Base-by-base conservation (phyloP, 441 rosid genomes). In the Gossypium laxum region DNA sequence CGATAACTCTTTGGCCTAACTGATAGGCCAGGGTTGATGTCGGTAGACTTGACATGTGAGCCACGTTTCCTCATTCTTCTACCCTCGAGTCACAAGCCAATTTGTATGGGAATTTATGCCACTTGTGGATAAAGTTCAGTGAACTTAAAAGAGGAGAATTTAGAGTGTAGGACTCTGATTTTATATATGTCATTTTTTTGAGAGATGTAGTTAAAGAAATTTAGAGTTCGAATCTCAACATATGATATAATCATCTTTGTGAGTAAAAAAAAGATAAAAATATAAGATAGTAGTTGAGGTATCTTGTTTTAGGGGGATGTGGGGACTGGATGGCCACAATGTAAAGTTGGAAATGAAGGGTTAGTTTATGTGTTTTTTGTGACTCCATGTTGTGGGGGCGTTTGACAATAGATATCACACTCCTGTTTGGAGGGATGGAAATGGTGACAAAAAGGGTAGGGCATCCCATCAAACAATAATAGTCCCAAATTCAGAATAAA, bases 351-450 rank as follows among this genome's bases (percentile, higher is more conserved):
- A 41, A 57, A 26, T 65, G 41, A 63, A 76, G 26, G 55, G 67
- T 38, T 71, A 43, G 55, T 32, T 71, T 26, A 64, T 18, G 61
- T 56, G 77, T 32, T 32, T 67, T 32, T 74, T 51, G 28, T 38
- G 41, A 12, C 57, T 55, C 77, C 79, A 75, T 78, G 76, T 79
- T 80, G 86, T 81, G 84, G 86, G 61, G 82, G 26, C 69, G 60
- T 2, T 38, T 51, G 41, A 22, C 26, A 67, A 28, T 48, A 11
- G 71, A 69, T 50, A 17, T 12, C 38, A 32, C 58, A 18, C 58
- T 52, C 24, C 18, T 6, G 58, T 18, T 52, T 24, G 61, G 32
- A 32, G 34, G 61, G 61, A 22, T 57, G 61, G 61, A 57, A 57
- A 57, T 57, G 61, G 61, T 57, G 61, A 57, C 17, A 57, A 57